Evolutionary conservation across 371 early-diverging fungal genomes (phyloP).

Genomic region (Mucor velutinosus): DNA sequence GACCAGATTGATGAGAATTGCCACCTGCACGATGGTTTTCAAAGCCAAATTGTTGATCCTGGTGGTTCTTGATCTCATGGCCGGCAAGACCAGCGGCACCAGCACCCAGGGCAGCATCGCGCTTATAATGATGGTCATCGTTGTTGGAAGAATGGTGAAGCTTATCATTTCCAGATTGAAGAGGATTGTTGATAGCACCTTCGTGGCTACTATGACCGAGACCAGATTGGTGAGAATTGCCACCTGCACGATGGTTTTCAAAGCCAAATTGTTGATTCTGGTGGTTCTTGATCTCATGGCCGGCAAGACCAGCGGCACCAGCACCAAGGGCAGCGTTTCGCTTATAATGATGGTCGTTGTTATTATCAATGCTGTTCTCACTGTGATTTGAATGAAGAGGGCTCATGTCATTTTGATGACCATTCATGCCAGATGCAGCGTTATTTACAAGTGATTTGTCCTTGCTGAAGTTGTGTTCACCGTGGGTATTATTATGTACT

Average conservation of each 20-base stretch:
- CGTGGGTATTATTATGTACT: not conserved
- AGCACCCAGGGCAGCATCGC: slow-evolving; percentile 11
- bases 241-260: not conserved
- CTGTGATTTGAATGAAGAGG: no score
- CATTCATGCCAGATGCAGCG: not conserved
- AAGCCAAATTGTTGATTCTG: not conserved
- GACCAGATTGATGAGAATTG: not conserved
- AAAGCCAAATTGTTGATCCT: not conserved
- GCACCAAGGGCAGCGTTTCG: slow-evolving; percentile 14
- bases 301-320: slow-evolving; percentile 16
- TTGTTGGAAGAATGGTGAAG: not conserved
- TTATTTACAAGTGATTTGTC: not conserved
- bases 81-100: slow-evolving; percentile 16
- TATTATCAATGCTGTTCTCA: no score
- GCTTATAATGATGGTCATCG: slow-evolving; percentile 3
- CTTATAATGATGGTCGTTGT: not conserved
- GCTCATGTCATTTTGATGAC: not conserved
- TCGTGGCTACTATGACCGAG: not conserved
- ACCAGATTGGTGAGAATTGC: not conserved
- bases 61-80: slow-evolving; percentile 6
- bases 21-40: not conserved
- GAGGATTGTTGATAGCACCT: not conserved
- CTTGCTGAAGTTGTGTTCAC: not conserved
- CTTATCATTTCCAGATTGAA: not conserved
- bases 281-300: slow-evolving; percentile 6